A percentile compares a stretch with the other conserved stretches of the same genome.
phyloP scores from a whole-genome alignment of 306 rosid genomes.

The Pyrus pyrifolia region DNA sequence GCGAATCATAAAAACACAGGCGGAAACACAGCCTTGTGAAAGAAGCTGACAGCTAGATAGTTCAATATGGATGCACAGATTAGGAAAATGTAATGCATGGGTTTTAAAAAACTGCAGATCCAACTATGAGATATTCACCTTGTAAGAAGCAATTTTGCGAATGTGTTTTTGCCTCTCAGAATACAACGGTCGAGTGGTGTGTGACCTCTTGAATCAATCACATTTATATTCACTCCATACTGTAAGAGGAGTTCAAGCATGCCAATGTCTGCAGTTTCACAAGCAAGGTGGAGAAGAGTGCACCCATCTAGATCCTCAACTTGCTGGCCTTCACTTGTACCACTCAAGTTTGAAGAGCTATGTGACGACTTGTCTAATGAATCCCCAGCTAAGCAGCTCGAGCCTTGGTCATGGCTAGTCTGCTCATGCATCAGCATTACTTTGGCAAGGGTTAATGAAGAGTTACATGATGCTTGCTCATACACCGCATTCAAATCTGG shows the following conservation, averaged over 20 bases:
- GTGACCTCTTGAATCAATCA: conserved; percentile 65
- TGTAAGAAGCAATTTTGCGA: conserved; percentile 66
- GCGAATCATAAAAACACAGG: not conserved
- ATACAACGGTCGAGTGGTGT: conserved; percentile 80
- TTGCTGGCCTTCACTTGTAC: conserved; percentile 52
- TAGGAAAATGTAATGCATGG: not conserved
- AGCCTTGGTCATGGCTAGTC: conserved; percentile 46
- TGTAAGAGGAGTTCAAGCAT: conserved; percentile 97
- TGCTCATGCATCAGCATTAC: conserved; percentile 86
- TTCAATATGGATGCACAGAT: not conserved
- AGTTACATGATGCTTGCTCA: conserved; percentile 54
- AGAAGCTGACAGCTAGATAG: not conserved
- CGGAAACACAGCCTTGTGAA: not conserved
- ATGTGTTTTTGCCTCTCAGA: conserved; percentile 49
- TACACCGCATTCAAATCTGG: conserved; percentile 67
- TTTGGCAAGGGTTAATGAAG: conserved; percentile 83
- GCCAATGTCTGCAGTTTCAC: conserved; percentile 88
- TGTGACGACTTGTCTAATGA: conserved; percentile 66
- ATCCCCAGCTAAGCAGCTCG: conserved; percentile 44
- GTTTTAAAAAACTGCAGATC: conserved; percentile 4
- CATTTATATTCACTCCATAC: conserved; percentile 84
- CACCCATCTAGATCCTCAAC: conserved; percentile 67
- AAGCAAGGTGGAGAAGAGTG: conserved; percentile 89
- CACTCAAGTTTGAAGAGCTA: conserved; percentile 39
- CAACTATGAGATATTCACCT: conserved; percentile 45